Evolutionary conservation across 352 stramenopile genomes (phyloP), one percentile per base, ranked within the genome.

Genomic region (Globisporangium apiculatum): DNA sequence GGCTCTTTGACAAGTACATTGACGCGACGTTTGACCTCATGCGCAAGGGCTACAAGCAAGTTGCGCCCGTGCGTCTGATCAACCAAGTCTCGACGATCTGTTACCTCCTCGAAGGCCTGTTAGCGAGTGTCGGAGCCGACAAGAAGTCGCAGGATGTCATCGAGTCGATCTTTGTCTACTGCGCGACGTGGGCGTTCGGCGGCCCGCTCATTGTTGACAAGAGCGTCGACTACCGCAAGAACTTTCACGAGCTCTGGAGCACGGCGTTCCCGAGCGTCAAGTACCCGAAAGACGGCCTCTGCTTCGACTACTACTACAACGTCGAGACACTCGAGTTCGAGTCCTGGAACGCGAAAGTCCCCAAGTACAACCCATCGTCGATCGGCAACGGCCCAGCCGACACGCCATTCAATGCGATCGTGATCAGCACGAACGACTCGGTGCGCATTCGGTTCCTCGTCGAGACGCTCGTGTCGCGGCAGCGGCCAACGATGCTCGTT

Each of bases 301-400:
- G 94, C 64, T 99, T 99, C 60, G 96, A 99, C 73, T 99, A 98
- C 68, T 98, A 98, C 60, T 99, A 96, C 68, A 97, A 98, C 67
- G 59, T 95, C 18, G 86, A 96, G 50, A 91, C 74, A 4, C 90
- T 89, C 60, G 86, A 96, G 43, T 98, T 98, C 59, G 80, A 97
- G 41, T 90, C 85, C 60, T 99, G 96, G 96, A 86, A 82, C 62
- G 87, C 72, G 3, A 97, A 97, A 60, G 92, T 98, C 31, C 89
- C 93, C 14, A 91, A 94, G 61, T 98, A 97, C 61, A 62, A 75
- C 7, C 85, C 93, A 1, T 77, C 91, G 1, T 79, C 87, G 31
- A 99, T 99, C 66, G 96, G 96, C 14, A 96, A 94, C 51, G 87
- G 82, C 0, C 76, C 90, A 7, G 94, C 89, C 0, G 89, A 99